Percentiles rank a stretch among this genome's conserved stretches.
Conservation (phyloP, 169 alveolate species). For the Amoebophrya sp. region DNA sequence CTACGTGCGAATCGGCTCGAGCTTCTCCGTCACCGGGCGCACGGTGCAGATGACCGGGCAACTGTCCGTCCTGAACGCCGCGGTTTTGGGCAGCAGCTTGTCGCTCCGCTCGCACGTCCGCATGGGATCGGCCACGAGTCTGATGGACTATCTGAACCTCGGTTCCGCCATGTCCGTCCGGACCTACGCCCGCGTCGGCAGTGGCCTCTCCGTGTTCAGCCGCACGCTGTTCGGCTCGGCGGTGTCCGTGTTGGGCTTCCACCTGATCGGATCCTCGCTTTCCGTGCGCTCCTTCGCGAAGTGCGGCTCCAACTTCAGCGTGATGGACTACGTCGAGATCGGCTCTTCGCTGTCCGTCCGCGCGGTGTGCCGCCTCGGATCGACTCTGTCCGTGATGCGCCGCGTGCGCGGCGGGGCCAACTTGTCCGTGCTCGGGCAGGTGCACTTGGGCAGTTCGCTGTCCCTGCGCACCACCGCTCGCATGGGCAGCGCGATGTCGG, state of each 20-base stretch:
- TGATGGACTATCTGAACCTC: constrained; percentile 17
- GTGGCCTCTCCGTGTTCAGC: background rate
- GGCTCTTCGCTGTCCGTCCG: background rate
- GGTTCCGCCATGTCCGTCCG: no score
- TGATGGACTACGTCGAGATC: no score
- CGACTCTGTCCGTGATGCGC: background rate
- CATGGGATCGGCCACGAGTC: constrained; percentile 14
- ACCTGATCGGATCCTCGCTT: background rate
- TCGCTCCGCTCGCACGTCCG: background rate
- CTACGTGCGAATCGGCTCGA: background rate
- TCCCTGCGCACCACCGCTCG: background rate
- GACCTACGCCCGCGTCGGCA: background rate
- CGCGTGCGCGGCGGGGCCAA: background rate
- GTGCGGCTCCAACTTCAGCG: background rate
- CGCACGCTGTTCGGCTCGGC: background rate
- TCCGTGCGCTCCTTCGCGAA: background rate
- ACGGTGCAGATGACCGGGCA: background rate
- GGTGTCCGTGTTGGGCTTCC: background rate
- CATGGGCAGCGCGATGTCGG: background rate
- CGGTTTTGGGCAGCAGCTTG: background rate
- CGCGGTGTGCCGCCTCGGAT: background rate
- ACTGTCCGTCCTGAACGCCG: background rate
- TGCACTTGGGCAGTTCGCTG: no score
- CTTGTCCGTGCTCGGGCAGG: no score
- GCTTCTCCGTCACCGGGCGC: background rate